Conservation (phyloP, 495 filamentous ascomycete genomes). For the Lasiosphaeria ovina region DNA sequence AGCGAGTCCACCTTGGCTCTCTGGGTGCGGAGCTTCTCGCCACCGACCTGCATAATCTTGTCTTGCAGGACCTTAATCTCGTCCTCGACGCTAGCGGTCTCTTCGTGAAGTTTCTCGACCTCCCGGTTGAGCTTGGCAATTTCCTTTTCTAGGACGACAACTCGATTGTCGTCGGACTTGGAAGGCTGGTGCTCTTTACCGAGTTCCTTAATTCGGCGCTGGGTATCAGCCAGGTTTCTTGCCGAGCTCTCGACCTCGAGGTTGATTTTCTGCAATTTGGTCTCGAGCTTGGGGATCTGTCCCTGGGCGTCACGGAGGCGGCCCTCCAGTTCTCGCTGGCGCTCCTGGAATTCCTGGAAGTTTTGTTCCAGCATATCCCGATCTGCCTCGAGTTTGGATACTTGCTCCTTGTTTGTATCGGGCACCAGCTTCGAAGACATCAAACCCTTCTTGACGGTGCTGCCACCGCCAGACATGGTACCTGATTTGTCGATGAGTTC, state of each 20-base stretch:
- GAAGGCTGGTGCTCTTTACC: constrained; percentile 74
- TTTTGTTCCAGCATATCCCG: constrained; percentile 79
- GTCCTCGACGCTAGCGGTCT: constrained; percentile 81
- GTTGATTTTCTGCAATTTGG: constrained; percentile 85
- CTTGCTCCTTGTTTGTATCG: constrained; percentile 81
- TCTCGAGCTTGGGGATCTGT: constrained; percentile 80
- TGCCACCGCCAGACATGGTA: constrained; percentile 97
- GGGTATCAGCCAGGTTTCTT: constrained; percentile 77
- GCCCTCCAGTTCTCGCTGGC: constrained; percentile 72
- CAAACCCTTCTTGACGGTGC: constrained; percentile 76
- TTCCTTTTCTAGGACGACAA: constrained; percentile 69
- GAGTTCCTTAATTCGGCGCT: constrained; percentile 80
- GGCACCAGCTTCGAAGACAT: constrained; percentile 95
- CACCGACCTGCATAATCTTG: constrained; percentile 97
- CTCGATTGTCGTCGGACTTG: constrained; percentile 70
- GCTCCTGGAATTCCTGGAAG: constrained; percentile 76
- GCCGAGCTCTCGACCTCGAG: constrained; percentile 87
- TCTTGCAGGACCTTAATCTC: constrained; percentile 89
- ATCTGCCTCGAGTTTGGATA: constrained; percentile 79
- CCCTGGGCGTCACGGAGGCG: constrained; percentile 70
- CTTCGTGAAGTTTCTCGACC: constrained; percentile 71
- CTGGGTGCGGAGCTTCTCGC: constrained; percentile 84
- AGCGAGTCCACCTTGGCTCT: constrained; percentile 91
- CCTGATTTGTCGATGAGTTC: constrained; percentile 96
- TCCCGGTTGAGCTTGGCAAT: constrained; percentile 73